Conservation (phyloP, 73 alveolate genomes). For the Paraurostyla sp. region DNA sequence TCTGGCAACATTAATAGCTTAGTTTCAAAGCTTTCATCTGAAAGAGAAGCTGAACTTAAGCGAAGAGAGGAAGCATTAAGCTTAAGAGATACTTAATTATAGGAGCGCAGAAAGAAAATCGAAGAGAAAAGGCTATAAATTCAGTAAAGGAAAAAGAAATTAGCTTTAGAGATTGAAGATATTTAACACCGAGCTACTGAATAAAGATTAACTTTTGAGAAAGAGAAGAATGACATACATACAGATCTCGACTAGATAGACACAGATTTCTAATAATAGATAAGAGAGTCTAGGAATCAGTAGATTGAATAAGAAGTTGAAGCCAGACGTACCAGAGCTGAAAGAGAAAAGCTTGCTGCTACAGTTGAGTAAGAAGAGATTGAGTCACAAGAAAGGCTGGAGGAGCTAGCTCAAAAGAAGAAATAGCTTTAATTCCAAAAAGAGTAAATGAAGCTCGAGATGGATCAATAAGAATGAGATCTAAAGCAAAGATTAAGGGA, state of each 20-base stretch:
- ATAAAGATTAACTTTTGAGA: not conserved
- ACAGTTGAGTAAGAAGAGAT: not conserved
- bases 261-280: not conserved
- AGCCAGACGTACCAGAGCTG: not conserved
- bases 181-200: not conserved
- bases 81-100: not conserved
- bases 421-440: not conserved
- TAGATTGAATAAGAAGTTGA: conserved; percentile 38
- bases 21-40: not conserved
- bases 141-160: conserved; percentile 14
- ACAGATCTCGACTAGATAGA: conserved; percentile 39
- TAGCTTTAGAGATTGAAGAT: conserved; percentile 22
- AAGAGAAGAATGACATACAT: not conserved
- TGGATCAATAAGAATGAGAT: not conserved
- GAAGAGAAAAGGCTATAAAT: conserved; percentile 4
- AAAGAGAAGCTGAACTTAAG: conserved; percentile 27
- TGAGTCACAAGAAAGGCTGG: not conserved
- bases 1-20: conserved; percentile 21
- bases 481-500: not conserved
- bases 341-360: not conserved
- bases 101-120: not conserved
- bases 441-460: conserved; percentile 11
- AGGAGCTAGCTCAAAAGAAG: not conserved
- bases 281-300: conserved; percentile 18
- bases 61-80: conserved; percentile 47